phyloP scores from a whole-genome alignment of 768 basidiomycete species.

The Rhizopogon sp. region DNA sequence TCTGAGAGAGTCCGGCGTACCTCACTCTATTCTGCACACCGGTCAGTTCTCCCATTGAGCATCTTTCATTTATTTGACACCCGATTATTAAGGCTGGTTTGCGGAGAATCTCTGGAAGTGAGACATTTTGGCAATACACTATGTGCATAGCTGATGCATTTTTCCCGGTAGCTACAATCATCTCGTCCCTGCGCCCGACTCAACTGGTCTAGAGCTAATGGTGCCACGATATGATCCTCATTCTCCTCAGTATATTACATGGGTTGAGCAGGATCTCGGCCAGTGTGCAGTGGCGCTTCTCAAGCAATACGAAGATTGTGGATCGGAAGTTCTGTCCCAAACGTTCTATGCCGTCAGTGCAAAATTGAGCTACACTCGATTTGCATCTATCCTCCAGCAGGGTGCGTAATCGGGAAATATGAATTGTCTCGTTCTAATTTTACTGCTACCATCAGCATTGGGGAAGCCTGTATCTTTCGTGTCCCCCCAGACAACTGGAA shows the following conservation, averaged over 20 bases:
- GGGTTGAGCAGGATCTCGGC: conserved; percentile 20
- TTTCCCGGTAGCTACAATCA: background rate
- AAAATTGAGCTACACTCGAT: conserved; percentile 14
- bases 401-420: conserved; percentile 3
- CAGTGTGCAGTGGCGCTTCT: conserved; percentile 16
- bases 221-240: conserved; percentile 15
- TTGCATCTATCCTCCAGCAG: conserved; percentile 10
- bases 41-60: conserved; percentile 7
- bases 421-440: background rate
- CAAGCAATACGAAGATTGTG: conserved; percentile 18
- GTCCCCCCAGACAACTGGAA: conserved; percentile 7
- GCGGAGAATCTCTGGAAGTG: conserved; percentile 18
- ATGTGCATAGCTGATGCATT: background rate
- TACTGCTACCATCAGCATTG: conserved; percentile 9
- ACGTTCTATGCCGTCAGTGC: conserved; percentile 22
- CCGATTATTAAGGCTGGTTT: conserved; percentile 16
- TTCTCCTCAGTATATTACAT: conserved; percentile 15
- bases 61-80: background rate
- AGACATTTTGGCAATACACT: background rate
- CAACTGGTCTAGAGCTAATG: conserved; percentile 12
- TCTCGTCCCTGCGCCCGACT: conserved; percentile 8
- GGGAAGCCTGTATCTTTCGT: conserved; percentile 23
- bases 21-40: conserved; percentile 13
- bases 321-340: conserved; percentile 13
- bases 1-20: conserved; percentile 11